phyloP scores from a whole-genome alignment of 768 basidiomycete genomes.

The Mycena pura region DNA sequence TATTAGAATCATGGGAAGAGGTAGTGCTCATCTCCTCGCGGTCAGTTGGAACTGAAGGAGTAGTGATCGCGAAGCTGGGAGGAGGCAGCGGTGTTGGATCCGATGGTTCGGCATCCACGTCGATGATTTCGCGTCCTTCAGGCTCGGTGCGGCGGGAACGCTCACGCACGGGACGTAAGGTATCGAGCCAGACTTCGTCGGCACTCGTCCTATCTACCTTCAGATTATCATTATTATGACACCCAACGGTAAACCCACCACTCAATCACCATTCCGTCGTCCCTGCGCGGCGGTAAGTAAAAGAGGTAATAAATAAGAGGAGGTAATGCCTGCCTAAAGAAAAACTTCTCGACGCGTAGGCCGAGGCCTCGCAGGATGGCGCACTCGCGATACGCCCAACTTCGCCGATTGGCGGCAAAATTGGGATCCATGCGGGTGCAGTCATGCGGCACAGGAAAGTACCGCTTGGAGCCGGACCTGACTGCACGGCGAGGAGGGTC shows the following conservation, averaged over 20 bases:
- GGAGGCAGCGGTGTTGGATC: not conserved
- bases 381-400: conserved; percentile 17
- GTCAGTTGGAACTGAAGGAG: not conserved
- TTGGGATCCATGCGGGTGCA: conserved; percentile 17
- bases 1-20: no score
- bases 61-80: not conserved
- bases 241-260: conserved; percentile 12
- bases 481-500: conserved; percentile 10
- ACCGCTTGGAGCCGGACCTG: conserved; percentile 26
- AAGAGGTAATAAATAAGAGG: not conserved
- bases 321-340: conserved; percentile 17
- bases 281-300: conserved; percentile 8
- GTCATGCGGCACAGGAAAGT: conserved; percentile 19
- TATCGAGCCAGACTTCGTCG: conserved; percentile 24
- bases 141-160: not conserved
- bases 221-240: not conserved
- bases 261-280: conserved; percentile 31
- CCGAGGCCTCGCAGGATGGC: conserved; percentile 13
- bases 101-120: conserved; percentile 16
- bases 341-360: conserved; percentile 15
- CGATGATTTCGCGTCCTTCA: conserved; percentile 11
- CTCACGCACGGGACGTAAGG: conserved; percentile 12
- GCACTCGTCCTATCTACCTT: conserved; percentile 12
- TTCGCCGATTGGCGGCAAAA: conserved; percentile 11
- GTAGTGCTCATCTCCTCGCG: not conserved